Base-by-base conservation (phyloP, 2,329 filamentous ascomycete species). In the Cordyceps cicadae region DNA sequence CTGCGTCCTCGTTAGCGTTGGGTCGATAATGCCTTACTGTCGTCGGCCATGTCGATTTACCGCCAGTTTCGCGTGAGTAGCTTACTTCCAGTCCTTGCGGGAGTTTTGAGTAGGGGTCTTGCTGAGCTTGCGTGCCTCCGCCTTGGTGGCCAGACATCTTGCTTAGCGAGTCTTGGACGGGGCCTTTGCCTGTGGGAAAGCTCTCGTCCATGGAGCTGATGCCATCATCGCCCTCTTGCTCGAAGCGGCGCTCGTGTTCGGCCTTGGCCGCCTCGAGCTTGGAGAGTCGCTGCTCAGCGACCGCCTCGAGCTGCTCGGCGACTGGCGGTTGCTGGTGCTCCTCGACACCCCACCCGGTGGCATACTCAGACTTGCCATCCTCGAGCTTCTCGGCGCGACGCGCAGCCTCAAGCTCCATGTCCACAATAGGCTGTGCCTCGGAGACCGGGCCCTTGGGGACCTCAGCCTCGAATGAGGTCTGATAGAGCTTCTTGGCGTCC, bases 41-140 rank as follows among this genome's bases (percentile, higher is more conserved):
- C 0, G 72, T 65, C 12, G 77, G 74, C 67, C 68, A 64, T 1
- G 73, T 70, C 7, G 71, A 61, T 29, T 64, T 65, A 7, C 70
- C 73, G 15, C 70, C 71, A 56, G 70, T 72, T 64, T 82, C 81
- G 62, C 77, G 72, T 4, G 68, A 67, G 64, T 77, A 81, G 45
- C 76, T 77, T 7, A 74, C 77, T 64, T 83, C 76, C 39, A 81
- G 68, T 4, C 79, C 79, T 64, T 80, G 76, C 0, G 79, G 76
- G 39, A 74, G 69, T 37, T 71, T 76, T 15, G 77, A 79, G 67
- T 77, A 79, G 1, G 68, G 65, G 54, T 80, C 76, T 52, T 64
- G 62, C 57, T 71, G 66, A 8, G 63, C 55, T 37, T 64, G 67
- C 12, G 54, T 62, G 39, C 45, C 56, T 17, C 60, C 46, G 19